Evolutionary conservation across 176 grass and related monocot species (phyloP), one percentile per base, ranked within the genome.

Genomic region (Triticum dicoccoides): DNA sequence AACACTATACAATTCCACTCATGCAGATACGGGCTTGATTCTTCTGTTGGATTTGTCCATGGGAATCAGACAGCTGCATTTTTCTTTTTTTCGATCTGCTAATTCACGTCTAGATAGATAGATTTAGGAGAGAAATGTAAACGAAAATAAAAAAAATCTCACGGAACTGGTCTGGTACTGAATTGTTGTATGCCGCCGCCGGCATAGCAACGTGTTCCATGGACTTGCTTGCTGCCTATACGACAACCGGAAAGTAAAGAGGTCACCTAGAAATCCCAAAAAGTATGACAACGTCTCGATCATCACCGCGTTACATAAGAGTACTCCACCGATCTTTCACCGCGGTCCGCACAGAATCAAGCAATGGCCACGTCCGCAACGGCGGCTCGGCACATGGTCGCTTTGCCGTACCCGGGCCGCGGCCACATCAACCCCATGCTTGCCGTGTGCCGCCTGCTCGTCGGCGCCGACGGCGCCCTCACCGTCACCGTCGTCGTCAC

Each of bases 341-440:
- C 10, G 21, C 35, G 14, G 38, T 73, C 5, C 42, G 38, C 69
- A 71, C 11, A 45, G n/a, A 5, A 3, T 45, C 51, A 72, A 29
- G 20, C 13, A 69, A 74, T 87, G 86, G 76, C 83, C 35, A 14
- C 39, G 69, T 5, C n/a, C 5, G 47, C 49, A 52, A 64, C 75
- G 25, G 39, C 5, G 10, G 3, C 65, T 20, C 82, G 73, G 42
- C 94, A 90, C 83, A 75, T 96, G 54, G 79, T 96, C 2, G 94
- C 87, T 5, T 64, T 96, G 8, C 94, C 94, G 23, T 96, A 58
- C 84, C 94, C 91, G 0, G 94, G 91, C 82, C 89, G 91, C 27
- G 94, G 94, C 38, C 94, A 93, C 68, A 74, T 96, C 87, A 93
- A 91, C 85, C 94, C 89, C 8, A 93, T 96, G 94, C 87, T 96